These are phyloP conservation scores for Coemansia sp. DNA, from an alignment of 192 early-diverging fungal species.

Conservation along the genomic window DNA sequence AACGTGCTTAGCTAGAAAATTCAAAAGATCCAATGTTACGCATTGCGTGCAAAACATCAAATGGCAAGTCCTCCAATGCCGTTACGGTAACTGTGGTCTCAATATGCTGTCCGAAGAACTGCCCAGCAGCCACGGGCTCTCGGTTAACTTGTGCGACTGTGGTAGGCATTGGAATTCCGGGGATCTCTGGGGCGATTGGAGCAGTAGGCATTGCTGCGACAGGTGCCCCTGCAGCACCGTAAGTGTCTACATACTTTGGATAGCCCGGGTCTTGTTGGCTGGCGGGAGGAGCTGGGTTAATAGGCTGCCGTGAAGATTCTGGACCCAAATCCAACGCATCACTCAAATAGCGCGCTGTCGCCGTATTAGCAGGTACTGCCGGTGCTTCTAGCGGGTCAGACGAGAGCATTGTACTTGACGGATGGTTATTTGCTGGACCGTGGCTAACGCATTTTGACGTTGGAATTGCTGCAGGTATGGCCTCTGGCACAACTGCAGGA, in stretches of 20 bases:
- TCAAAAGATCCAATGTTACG: conserved; percentile 32
- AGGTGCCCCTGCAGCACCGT: neutral
- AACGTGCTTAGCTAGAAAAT: conserved; percentile 12
- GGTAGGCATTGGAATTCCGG: neutral
- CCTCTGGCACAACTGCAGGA: neutral
- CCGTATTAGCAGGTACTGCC: neutral
- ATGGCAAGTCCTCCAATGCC: neutral
- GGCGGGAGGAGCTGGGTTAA: neutral
- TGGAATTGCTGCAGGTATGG: neutral
- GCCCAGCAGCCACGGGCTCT: neutral
- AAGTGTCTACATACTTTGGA: neutral
- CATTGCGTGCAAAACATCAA: conserved; percentile 18
- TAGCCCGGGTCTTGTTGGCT: neutral
- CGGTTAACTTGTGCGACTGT: neutral
- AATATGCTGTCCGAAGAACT: neutral
- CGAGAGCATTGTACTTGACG: neutral
- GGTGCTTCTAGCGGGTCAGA: neutral
- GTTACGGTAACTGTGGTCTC: neutral
- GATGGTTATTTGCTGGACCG: neutral
- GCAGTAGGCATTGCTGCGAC: conserved; percentile 5
- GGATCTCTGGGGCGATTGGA: neutral
- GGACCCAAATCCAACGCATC: neutral
- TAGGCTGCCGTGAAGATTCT: neutral
- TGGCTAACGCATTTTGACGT: neutral
- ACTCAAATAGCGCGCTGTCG: neutral